phyloP scores from a whole-genome alignment of 306 rosid genomes.

The Begonia fuchsioides region DNA sequence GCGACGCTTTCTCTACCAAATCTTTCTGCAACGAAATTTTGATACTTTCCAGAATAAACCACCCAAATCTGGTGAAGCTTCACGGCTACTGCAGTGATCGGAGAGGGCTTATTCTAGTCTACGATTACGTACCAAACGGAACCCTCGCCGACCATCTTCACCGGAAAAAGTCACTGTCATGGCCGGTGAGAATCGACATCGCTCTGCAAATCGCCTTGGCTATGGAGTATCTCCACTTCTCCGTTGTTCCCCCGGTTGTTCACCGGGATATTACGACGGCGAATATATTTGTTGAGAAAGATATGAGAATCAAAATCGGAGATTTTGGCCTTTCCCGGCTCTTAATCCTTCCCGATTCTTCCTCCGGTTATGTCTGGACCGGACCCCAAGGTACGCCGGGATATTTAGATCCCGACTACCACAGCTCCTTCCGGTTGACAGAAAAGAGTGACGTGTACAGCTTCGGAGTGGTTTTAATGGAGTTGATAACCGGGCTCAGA shows the following conservation, averaged over 20 bases:
- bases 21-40: constrained; percentile 90
- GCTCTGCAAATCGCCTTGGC: constrained; percentile 80
- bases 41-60: constrained; percentile 69
- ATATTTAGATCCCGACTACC: constrained; percentile 87
- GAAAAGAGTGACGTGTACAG: constrained; percentile 97
- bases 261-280: constrained; percentile 86
- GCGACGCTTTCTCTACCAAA: constrained; percentile 45
- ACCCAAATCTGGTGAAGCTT: constrained; percentile 78
- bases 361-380: constrained; percentile 71
- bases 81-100: constrained; percentile 95
- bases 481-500: constrained; percentile 54
- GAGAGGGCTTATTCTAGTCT: constrained; percentile 59
- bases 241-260: constrained; percentile 65
- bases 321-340: constrained; percentile 90
- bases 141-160: constrained; percentile 78
- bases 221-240: constrained; percentile 83
- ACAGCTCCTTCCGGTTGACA: constrained; percentile 75
- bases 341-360: constrained; percentile 35
- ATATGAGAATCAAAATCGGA: constrained; percentile 83
- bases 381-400: constrained; percentile 99
- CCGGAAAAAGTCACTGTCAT: constrained; percentile 34
- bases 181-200: constrained; percentile 61
- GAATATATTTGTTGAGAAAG: constrained; percentile 67
- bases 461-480: constrained; percentile 75
- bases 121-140: constrained; percentile 82